Evolutionary conservation across 768 basidiomycete species (phyloP).

Genomic region (Filobasidium floriforme): DNA sequence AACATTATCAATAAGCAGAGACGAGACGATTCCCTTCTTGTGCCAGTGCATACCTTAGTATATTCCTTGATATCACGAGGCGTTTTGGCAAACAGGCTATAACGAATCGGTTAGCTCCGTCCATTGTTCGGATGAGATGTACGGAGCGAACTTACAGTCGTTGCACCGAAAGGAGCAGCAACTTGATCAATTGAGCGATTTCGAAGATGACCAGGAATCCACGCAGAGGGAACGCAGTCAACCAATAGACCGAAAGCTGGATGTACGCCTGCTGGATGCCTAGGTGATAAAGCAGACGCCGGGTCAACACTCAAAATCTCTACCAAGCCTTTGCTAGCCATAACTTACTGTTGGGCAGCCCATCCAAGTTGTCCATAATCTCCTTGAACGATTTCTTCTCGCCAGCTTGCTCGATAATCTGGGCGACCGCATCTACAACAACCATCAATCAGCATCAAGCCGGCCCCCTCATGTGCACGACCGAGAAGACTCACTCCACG

Average conservation of each 20-base stretch:
- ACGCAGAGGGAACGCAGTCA: constrained; percentile 91
- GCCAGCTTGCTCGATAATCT: constrained; percentile 19
- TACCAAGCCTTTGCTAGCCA: not conserved
- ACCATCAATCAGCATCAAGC: not conserved
- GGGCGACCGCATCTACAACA: constrained; percentile 29
- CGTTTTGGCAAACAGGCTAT: constrained; percentile 42
- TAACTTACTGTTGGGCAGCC: constrained; percentile 36
- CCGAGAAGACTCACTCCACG: constrained; percentile 58
- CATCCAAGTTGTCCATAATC: constrained; percentile 36
- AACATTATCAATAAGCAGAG: constrained; percentile 30
- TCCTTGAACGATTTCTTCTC: constrained; percentile 17
- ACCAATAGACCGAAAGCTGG: constrained; percentile 82
- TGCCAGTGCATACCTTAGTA: constrained; percentile 30
- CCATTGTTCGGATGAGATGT: constrained; percentile 5
- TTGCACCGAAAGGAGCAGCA: constrained; percentile 50
- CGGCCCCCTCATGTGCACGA: not conserved
- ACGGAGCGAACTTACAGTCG: constrained; percentile 11
- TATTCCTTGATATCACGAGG: constrained; percentile 45
- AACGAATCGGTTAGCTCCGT: constrained; percentile 18
- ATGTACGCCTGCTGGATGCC: constrained; percentile 82
- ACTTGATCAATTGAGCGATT: constrained; percentile 86
- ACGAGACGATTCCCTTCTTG: not conserved
- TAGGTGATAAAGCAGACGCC: no score
- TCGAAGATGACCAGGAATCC: constrained; percentile 94
- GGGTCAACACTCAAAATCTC: constrained; percentile 50